These are phyloP conservation scores for Umbellularia californica DNA, from an alignment of 164 flowering plant genomes.

Conservation along the genomic window DNA sequence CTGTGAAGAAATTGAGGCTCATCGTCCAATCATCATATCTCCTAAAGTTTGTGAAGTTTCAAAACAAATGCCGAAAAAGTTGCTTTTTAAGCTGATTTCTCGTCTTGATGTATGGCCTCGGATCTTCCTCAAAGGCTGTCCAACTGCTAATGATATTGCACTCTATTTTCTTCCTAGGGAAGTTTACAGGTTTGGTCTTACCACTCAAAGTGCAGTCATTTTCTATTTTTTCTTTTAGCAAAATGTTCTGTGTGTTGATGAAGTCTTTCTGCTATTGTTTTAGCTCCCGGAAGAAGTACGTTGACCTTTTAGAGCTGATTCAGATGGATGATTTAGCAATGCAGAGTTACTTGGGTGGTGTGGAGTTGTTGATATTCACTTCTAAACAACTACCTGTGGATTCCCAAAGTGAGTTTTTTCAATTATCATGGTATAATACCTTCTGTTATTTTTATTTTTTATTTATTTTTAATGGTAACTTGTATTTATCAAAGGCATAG, in stretches of 20 bases:
- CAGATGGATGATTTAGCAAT: slow-evolving; percentile 20
- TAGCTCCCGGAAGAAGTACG: slow-evolving; percentile 13
- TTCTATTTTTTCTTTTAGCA: not conserved
- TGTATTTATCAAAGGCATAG: too few relatives aligned
- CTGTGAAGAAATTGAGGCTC: slow-evolving; percentile 22
- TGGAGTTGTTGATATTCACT: slow-evolving; percentile 25
- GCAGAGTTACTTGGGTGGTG: slow-evolving; percentile 16
- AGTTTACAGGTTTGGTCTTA: slow-evolving; percentile 18
- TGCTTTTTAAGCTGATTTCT: slow-evolving; percentile 18
- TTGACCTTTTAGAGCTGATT: slow-evolving; percentile 17
- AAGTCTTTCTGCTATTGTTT: not conserved
- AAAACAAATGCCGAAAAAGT: slow-evolving; percentile 14
- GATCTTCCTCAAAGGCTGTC: slow-evolving; percentile 13
- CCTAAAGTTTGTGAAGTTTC: slow-evolving; percentile 20
- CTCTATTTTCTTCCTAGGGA: slow-evolving; percentile 21
- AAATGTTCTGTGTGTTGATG: not conserved
- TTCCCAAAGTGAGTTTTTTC: slow-evolving; percentile 24
- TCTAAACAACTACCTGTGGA: slow-evolving; percentile 24
- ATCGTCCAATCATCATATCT: slow-evolving; percentile 21
- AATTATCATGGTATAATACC: not conserved
- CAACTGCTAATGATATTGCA: slow-evolving; percentile 23
- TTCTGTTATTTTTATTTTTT: not conserved
- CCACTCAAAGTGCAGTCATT: not conserved
- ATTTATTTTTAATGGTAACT: not conserved
- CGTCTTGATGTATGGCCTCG: slow-evolving; percentile 20